Conservation (phyloP, 495 filamentous ascomycete species). For the Lasiosphaeria ovina region DNA sequence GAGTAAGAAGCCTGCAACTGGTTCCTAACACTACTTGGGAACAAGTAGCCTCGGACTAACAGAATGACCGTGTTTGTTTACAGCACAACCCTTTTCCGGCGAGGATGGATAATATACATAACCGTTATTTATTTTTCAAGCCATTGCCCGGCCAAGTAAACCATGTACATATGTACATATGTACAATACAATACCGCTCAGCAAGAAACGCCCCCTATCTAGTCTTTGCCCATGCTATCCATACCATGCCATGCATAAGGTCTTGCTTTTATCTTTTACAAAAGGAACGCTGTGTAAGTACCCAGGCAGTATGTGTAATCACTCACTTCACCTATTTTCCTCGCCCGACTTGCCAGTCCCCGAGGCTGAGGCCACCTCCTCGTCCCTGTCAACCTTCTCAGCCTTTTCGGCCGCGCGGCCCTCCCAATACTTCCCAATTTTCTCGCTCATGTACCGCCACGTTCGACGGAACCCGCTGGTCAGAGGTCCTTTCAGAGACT, state of each 20-base stretch:
- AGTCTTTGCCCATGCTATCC: conserved; percentile 20
- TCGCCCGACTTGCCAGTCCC: conserved; percentile 10
- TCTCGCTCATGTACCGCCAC: conserved; percentile 77
- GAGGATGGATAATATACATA: too few relatives aligned
- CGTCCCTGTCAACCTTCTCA: conserved; percentile 11
- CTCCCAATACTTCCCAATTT: conserved; percentile 68
- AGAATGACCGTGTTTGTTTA: too few relatives aligned
- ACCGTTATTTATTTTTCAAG: too few relatives aligned
- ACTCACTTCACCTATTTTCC: conserved; percentile 5
- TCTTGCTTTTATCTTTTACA: conserved; percentile 6
- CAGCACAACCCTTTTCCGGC: too few relatives aligned
- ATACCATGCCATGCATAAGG: conserved; percentile 12
- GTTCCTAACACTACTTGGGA: too few relatives aligned
- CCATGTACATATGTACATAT: too few relatives aligned
- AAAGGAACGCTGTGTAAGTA: conserved; percentile 13
- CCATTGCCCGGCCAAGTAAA: too few relatives aligned
- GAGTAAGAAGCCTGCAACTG: too few relatives aligned
- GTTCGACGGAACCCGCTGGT: conserved; percentile 70
- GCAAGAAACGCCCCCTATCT: conserved; percentile 3
- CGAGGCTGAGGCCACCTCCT: neutral
- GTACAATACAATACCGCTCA: conserved; percentile 1
- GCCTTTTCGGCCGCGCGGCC: conserved; percentile 30
- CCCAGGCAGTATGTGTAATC: conserved; percentile 13
- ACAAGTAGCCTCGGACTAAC: too few relatives aligned
- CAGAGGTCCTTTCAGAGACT: conserved; percentile 76